Base-by-base conservation (phyloP, 208 protist genomes). In the Vickermania ingenoplastis region DNA sequence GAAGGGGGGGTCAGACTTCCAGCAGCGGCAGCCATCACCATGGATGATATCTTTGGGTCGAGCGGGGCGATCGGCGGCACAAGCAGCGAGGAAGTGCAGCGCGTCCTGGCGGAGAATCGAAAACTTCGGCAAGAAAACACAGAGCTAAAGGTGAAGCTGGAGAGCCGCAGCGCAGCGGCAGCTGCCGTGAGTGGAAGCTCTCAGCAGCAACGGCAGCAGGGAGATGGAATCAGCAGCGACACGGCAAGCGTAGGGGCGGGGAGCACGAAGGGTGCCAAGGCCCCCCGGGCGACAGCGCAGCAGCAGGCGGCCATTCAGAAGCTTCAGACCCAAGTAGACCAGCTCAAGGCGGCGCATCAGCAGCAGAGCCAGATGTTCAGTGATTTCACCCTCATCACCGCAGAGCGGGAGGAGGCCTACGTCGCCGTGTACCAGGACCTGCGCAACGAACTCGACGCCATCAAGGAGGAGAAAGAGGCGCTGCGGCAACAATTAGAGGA, bases 371-470 rank as follows among this genome's bases (percentile, higher is more conserved):
- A 68, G 13, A 65, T 79, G 36, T 88, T 91, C 57, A 78, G 88
- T 60, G 59, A 69, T 2, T 92, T 92, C 59, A 79, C 86, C 22
- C 74, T 65, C 17, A 67, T 71, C 41, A 67, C 72, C 7, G 76
- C 71, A 54, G 81, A 92, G 75, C 75, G 85, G 4, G 81, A 92
- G 65, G 78, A 73, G 28, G 79, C 57, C 3, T 92, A 83, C 59
- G 75, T 78, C 61, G 53, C 75, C 28, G 77, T 89, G 2, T 80
- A 86, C 65, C 29, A 53, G 17, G 52, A 61, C n/a, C 31, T 79
- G 1, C 64, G 70, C 48, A 71, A 61, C 13, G 79, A 92, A 55
- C 27, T 85, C 17, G 36, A 45, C 36, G 36, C 36, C 11, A 17
- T 17, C 11, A 7, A 45, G 49, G 72, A 69, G 58, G 75, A 77